Conservation (phyloP, 164 flowering plant species). For the Macadamia tetraphylla region DNA sequence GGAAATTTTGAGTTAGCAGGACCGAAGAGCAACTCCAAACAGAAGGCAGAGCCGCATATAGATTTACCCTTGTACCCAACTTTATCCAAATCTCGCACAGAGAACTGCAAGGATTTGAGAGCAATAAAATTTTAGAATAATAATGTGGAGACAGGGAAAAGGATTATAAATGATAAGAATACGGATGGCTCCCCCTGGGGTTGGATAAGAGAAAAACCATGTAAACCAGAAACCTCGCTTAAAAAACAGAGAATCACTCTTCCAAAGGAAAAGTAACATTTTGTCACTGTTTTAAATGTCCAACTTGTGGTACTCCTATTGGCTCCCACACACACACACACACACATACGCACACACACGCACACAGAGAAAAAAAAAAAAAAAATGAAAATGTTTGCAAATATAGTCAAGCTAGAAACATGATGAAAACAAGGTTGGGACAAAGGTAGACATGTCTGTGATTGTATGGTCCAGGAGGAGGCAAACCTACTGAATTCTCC, state of each 20-base stretch:
- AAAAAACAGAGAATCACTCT: no score
- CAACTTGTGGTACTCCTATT: background rate
- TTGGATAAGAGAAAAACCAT: no score
- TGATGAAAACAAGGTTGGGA: background rate
- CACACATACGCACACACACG: no score
- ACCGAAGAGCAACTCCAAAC: slow-evolving; percentile 73
- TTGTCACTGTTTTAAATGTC: background rate
- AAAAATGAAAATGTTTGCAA: background rate
- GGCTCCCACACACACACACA: background rate
- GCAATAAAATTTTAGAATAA: background rate
- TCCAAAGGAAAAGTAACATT: background rate
- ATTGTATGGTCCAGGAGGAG: background rate
- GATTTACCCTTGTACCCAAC: slow-evolving; percentile 58
- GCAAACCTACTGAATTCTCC: background rate
- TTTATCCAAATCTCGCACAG: slow-evolving; percentile 61
- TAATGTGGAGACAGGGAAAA: background rate
- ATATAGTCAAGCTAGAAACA: background rate
- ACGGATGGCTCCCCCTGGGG: no score
- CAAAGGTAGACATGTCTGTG: background rate
- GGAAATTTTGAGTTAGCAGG: slow-evolving; percentile 43
- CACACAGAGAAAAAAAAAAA: background rate
- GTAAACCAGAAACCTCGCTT: no score
- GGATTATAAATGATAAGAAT: background rate
- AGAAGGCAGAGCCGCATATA: slow-evolving; percentile 67
- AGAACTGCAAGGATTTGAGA: slow-evolving; percentile 39